Base-by-base conservation (phyloP, 768 basidiomycete species). In the Ramaria sp. region DNA sequence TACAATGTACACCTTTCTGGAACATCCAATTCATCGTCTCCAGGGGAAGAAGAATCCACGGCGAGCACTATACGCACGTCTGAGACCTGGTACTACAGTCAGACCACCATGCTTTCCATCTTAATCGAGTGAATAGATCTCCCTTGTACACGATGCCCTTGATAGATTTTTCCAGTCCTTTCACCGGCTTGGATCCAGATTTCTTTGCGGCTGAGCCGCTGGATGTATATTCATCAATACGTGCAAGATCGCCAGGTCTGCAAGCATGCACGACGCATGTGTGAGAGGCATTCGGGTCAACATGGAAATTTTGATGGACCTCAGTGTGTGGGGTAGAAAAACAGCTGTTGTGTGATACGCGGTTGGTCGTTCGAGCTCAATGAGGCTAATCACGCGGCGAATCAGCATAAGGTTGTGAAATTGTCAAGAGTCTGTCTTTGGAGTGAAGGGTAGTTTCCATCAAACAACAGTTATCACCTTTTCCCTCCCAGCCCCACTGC, bases 81-180 rank as follows among this genome's bases (percentile, higher is more conserved):
- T 3, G 88, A 83, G 3, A 93, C 82, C 88, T 90, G 55, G 22
- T 20, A 37, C 0, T 61, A 1, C 48, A 30, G 8, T 52, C 7
- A 51, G 22, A 9, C 9, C 3, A n/a, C n/a, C 34, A 9, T 39
- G 6, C 13, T n/a, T n/a, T 49, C 3, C 25, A 24, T 47, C 13
- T 12, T 16, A 1, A n/a, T 5, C n/a, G n/a, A 12, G 27, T 8
- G 20, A 5, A 25, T 7, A 20, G 0, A 50, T 66, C 10, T 48
- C 83, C 89, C 70, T 88, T 87, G 68, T 91, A 95, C 1, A 96
- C 83, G 1, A 96, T 88, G 0, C 92, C 93, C 63, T 94, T 88
- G 1, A 73, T 65, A 1, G 70, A 71, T 59, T 57, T 63, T 58
- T 56, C 59, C 10, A 62, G 63, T 30, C 64, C 59, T 27, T 65